phyloP scores from a whole-genome alignment of 169 alveolate species.

The Eimeria maxima region DNA sequence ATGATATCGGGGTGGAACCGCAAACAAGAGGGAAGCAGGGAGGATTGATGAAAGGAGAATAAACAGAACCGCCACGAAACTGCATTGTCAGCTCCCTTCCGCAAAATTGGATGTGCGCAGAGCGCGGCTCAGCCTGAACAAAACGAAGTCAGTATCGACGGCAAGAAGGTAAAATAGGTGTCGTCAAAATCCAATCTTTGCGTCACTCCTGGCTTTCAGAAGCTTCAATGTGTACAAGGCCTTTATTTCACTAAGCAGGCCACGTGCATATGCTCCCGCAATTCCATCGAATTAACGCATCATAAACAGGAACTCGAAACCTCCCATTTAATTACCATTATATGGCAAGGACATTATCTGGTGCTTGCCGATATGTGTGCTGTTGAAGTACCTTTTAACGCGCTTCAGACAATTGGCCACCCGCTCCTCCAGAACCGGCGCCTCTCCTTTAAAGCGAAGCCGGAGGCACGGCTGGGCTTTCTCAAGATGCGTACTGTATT shows the following conservation, averaged over 20 bases:
- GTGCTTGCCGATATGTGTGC: neutral
- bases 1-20: neutral
- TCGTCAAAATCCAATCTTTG: neutral
- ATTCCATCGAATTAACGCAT: too few species aligned
- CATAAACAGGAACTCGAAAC: neutral
- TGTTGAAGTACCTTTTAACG: neutral
- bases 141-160: neutral
- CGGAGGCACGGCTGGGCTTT: neutral
- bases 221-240: neutral
- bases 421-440: conserved; percentile 34
- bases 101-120: neutral
- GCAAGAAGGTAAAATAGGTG: neutral
- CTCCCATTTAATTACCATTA: neutral
- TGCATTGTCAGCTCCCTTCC: neutral
- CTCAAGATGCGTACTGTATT: neutral
- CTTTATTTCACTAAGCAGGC: neutral
- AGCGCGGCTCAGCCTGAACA: conserved; percentile 3
- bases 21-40: neutral
- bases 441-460: neutral
- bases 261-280: too few species aligned
- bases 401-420: neutral
- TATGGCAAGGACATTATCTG: too few species aligned
- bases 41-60: neutral
- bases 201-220: neutral
- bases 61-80: neutral